Evolutionary conservation across 2,329 filamentous ascomycete genomes (phyloP).

Genomic region (Fusarium sp.): DNA sequence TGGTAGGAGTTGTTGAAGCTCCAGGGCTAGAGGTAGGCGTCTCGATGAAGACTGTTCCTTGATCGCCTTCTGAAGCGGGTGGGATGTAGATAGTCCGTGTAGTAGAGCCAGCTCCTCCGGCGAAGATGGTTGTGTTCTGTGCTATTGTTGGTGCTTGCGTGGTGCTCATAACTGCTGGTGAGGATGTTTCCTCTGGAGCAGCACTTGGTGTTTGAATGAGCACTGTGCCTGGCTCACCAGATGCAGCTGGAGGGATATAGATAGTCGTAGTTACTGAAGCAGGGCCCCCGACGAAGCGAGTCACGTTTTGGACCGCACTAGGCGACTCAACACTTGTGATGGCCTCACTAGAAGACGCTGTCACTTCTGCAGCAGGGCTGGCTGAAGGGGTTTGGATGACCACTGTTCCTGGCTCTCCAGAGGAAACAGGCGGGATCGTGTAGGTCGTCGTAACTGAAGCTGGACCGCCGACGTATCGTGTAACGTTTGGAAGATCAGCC

Average conservation of each 20-base stretch:
- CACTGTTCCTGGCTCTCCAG: conserved; percentile 1
- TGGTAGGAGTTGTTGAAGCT: not conserved
- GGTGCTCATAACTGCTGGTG: not conserved
- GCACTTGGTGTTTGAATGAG: conserved; percentile 4
- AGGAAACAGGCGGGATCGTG: not conserved
- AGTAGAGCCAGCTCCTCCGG: not conserved
- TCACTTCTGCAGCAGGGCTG: not conserved
- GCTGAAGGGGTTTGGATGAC: conserved; percentile 1
- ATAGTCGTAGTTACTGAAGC: not conserved
- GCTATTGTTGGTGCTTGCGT: not conserved
- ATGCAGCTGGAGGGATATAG: not conserved
- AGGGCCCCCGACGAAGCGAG: not conserved
- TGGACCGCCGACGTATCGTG: not conserved
- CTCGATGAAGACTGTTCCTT: conserved; percentile 24
- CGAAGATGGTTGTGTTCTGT: conserved; percentile 10
- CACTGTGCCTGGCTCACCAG: not conserved
- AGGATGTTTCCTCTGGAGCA: not conserved
- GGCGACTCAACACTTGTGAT: not conserved
- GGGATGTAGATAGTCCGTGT: conserved; percentile 12
- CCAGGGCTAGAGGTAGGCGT: not conserved
- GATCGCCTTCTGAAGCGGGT: not conserved
- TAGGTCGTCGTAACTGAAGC: not conserved
- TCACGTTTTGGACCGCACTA: not conserved
- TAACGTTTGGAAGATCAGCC: not conserved
- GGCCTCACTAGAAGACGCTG: not conserved